phyloP scores from a whole-genome alignment of 2,329 filamentous ascomycete genomes.

The Ploettnerulaceae sp. region DNA sequence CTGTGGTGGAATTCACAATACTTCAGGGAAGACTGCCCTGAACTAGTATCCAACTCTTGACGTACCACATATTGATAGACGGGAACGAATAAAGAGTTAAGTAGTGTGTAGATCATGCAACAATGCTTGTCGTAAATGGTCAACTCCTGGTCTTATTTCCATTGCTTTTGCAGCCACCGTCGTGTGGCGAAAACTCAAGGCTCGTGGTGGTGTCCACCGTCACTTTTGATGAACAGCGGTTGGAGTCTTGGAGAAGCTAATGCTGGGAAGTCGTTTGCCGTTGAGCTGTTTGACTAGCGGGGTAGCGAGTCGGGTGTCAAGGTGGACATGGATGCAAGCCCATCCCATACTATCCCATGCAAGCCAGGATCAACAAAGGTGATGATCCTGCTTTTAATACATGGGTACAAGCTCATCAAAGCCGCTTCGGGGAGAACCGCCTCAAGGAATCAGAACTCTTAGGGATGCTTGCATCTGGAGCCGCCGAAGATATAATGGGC shows the following conservation, averaged over 20 bases:
- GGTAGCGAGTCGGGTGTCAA: slow-evolving; percentile 1
- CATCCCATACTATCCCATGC: too few relatives aligned
- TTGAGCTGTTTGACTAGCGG: not conserved
- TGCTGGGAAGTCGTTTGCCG: not conserved
- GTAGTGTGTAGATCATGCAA: too few relatives aligned
- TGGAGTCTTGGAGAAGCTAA: not conserved
- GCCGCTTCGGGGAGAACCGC: not conserved
- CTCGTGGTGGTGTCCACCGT: slow-evolving; percentile 5
- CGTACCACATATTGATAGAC: not conserved
- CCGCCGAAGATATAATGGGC: slow-evolving; percentile 4
- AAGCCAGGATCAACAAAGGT: slow-evolving; percentile 3
- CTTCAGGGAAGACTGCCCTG: not conserved
- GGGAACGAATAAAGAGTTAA: not conserved
- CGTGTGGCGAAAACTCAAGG: slow-evolving; percentile 6
- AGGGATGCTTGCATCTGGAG: not conserved
- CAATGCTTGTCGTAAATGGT: too few relatives aligned
- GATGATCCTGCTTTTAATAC: slow-evolving; percentile 1
- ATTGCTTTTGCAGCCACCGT: not conserved
- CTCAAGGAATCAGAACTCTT: too few relatives aligned
- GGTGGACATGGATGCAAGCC: too few relatives aligned
- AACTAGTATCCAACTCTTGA: not conserved
- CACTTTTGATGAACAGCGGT: not conserved
- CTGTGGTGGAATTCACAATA: not conserved
- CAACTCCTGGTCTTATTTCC: too few relatives aligned
- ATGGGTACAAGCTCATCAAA: not conserved